A percentile compares a stretch with the other conserved stretches of the same genome.
Conservation (phyloP, 2,329 filamentous ascomycete species). For the Tolypocladium nubicola region DNA sequence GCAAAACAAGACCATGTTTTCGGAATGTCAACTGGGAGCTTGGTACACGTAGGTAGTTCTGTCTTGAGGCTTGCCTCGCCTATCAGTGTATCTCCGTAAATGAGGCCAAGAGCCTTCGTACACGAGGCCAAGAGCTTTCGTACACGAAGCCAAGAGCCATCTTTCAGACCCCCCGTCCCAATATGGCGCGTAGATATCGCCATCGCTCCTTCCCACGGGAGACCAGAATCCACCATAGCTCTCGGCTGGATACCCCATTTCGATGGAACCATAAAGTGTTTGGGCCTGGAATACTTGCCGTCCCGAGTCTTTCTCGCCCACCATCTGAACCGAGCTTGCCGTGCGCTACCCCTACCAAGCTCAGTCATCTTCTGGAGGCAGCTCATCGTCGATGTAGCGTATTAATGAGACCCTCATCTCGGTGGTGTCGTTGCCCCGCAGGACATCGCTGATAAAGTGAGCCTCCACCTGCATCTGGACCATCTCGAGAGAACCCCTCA, state of each 20-base stretch:
- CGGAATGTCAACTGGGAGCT: background rate
- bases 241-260: background rate
- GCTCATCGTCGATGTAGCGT: conserved; percentile 92
- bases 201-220: background rate
- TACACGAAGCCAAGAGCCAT: background rate
- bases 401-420: conserved; percentile 93
- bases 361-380: conserved; percentile 93
- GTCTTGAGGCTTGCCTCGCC: background rate
- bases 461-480: conserved; percentile 99
- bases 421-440: conserved; percentile 89
- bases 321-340: no score
- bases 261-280: background rate
- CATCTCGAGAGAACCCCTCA: conserved; percentile 91
- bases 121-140: no score
- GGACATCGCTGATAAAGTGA: conserved; percentile 87
- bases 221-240: background rate
- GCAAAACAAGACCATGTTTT: background rate
- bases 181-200: background rate
- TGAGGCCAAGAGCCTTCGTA: background rate
- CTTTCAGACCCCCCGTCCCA: background rate
- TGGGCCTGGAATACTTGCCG: background rate
- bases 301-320: background rate
- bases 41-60: background rate
- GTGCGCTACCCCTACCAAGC: background rate
- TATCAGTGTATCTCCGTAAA: background rate